Evolutionary conservation across 2,329 filamentous ascomycete genomes (phyloP).

Genomic region (Ophiostoma montium): DNA sequence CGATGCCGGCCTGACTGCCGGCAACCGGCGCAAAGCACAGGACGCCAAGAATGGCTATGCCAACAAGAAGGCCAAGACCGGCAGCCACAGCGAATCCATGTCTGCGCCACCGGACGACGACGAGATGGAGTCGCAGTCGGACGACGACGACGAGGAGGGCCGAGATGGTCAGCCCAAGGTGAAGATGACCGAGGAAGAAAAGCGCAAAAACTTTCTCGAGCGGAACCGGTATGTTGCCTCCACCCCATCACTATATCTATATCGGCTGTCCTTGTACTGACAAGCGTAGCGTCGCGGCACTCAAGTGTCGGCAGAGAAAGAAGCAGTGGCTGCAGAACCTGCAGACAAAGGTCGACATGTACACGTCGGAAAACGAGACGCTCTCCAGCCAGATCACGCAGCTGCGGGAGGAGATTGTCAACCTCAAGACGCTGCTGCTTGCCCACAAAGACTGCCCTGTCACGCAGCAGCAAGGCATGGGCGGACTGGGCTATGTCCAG

Average conservation of each 20-base stretch:
- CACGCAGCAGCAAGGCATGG: constrained; percentile 67
- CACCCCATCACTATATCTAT: neutral
- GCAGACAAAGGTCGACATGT: constrained; percentile 88
- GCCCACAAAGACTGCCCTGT: constrained; percentile 96
- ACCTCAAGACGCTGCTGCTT: constrained; percentile 79
- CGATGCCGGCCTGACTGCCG: constrained; percentile 27
- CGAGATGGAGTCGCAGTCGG: constrained; percentile 18
- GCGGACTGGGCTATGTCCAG: constrained; percentile 31
- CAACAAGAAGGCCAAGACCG: constrained; percentile 56
- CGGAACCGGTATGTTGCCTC: constrained; percentile 57
- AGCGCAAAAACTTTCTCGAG: constrained; percentile 94
- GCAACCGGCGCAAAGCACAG: constrained; percentile 60
- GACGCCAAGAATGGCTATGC: constrained; percentile 49
- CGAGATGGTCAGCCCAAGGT: constrained; percentile 46
- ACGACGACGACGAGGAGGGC: constrained; percentile 35
- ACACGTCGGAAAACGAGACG: constrained; percentile 79
- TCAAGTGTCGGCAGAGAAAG: constrained; percentile 95
- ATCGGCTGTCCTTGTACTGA: neutral
- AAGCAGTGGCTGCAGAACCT: constrained; percentile 97
- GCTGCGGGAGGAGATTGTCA: constrained; percentile 83
- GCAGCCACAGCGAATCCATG: constrained; percentile 14
- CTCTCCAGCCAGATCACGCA: constrained; percentile 72
- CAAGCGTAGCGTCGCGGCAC: constrained; percentile 64
- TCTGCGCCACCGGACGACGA: constrained; percentile 3
- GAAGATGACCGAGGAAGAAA: constrained; percentile 98